These are phyloP conservation scores for Fusarium stilboides DNA, from an alignment of 2,329 filamentous ascomycete genomes.

Conservation along the genomic window DNA sequence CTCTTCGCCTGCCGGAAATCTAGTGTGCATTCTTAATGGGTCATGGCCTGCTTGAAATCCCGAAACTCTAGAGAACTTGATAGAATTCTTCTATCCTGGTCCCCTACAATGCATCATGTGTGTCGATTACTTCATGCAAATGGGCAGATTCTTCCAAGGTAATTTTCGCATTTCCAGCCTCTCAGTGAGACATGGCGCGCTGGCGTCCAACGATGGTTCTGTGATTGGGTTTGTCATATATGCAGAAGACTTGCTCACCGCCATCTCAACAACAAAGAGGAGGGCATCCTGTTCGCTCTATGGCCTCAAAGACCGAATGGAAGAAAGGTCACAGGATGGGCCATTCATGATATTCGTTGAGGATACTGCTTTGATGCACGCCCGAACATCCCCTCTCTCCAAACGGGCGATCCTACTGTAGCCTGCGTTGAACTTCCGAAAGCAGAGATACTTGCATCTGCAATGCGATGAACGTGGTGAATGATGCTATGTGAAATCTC, in stretches of 20 bases:
- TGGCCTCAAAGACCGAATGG: constrained; percentile 22
- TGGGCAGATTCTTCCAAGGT: constrained; percentile 12
- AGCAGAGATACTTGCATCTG: constrained; percentile 34
- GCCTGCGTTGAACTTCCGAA: constrained; percentile 29
- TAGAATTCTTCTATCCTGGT: constrained; percentile 2
- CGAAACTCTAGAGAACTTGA: constrained; percentile 2
- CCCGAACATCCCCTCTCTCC: not conserved
- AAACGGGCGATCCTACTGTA: constrained; percentile 19
- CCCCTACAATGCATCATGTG: constrained; percentile 18
- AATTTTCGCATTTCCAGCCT: constrained; percentile 11
- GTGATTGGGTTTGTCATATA: constrained; percentile 18
- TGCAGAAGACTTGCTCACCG: constrained; percentile 35
- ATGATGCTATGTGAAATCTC: constrained; percentile 4
- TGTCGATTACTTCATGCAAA: constrained; percentile 25
- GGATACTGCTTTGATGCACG: constrained; percentile 9
- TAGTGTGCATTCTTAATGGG: constrained; percentile 12
- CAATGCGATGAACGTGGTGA: constrained; percentile 24
- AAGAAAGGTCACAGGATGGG: constrained; percentile 19
- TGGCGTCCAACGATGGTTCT: constrained; percentile 5
- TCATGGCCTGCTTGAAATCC: constrained; percentile 3
- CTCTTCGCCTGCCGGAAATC: constrained; percentile 19
- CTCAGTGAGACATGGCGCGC: constrained; percentile 36
- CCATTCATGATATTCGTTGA: constrained; percentile 12
- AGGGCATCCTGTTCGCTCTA: constrained; percentile 36
- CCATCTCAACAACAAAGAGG: constrained; percentile 35